A percentile compares a stretch with the other conserved stretches of the same genome.
Conservation (phyloP, 306 rosid species). For the Carpinus fangiana region DNA sequence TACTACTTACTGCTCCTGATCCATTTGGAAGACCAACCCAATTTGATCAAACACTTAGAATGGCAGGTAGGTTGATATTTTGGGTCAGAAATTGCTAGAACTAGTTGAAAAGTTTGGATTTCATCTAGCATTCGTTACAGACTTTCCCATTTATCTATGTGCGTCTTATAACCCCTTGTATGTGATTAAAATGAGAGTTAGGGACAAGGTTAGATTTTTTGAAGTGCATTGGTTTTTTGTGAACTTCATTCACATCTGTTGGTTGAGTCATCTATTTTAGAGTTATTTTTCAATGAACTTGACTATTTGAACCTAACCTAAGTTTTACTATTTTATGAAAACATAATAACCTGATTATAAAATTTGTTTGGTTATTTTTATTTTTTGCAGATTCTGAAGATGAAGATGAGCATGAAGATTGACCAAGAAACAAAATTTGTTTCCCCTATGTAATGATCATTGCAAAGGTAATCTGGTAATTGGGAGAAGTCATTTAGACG, state of each 20-base stretch:
- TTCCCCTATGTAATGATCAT: conserved; percentile 18
- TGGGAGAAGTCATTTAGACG: conserved; percentile 18
- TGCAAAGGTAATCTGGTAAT: conserved; percentile 29
- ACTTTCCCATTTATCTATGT: background rate
- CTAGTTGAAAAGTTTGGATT: background rate
- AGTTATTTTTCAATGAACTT: background rate
- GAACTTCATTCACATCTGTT: background rate
- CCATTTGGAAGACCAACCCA: background rate
- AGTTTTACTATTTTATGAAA: background rate
- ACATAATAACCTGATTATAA: background rate
- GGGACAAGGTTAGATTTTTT: too few species aligned
- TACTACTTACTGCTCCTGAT: background rate
- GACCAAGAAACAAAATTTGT: conserved; percentile 35
- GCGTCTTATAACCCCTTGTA: too few species aligned
- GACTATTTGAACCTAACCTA: background rate
- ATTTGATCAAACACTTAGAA: background rate
- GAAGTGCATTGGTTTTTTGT: background rate
- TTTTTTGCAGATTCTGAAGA: conserved; percentile 78
- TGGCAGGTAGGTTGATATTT: too few species aligned
- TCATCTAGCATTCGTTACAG: background rate
- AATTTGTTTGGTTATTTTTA: background rate
- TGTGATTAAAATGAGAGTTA: background rate
- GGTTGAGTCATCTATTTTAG: background rate
- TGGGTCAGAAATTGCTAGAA: background rate
- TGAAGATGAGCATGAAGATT: conserved; percentile 87